Conservation (phyloP, 2,329 filamentous ascomycete species). For the Colletotrichum abscissum region DNA sequence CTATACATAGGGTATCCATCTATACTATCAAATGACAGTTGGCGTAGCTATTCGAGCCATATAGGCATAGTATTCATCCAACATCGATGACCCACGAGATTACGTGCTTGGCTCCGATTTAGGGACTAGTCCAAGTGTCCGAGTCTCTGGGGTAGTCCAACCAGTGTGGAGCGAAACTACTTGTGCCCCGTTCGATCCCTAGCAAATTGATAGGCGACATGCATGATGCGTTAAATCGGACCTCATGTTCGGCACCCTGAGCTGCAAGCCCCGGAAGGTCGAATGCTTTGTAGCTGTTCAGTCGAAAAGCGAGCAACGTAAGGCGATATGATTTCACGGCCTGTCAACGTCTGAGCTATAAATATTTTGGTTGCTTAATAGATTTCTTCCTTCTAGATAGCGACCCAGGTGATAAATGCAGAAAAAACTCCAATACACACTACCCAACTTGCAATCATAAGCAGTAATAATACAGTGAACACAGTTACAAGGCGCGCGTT, state of each 20-base stretch:
- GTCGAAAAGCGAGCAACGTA: background rate
- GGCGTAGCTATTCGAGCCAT: background rate
- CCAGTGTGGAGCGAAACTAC: background rate
- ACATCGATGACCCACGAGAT: background rate
- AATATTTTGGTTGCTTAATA: background rate
- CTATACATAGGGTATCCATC: background rate
- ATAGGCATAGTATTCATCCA: no score
- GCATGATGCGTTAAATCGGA: background rate
- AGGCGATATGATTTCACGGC: background rate
- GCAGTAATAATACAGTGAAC: background rate
- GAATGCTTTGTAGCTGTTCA: background rate
- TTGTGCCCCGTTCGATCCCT: background rate
- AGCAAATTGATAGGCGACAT: background rate
- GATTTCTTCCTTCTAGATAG: background rate
- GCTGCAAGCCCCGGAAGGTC: background rate
- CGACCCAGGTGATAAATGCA: background rate
- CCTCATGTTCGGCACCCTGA: background rate
- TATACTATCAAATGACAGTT: background rate
- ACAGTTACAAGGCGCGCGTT: background rate
- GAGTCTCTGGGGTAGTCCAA: background rate
- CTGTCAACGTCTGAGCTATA: background rate
- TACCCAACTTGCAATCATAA: background rate
- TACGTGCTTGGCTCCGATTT: background rate
- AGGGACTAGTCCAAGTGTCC: background rate
- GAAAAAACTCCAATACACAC: background rate